Conservation (phyloP, 208 protist species). For the Leishmania arabica region DNA sequence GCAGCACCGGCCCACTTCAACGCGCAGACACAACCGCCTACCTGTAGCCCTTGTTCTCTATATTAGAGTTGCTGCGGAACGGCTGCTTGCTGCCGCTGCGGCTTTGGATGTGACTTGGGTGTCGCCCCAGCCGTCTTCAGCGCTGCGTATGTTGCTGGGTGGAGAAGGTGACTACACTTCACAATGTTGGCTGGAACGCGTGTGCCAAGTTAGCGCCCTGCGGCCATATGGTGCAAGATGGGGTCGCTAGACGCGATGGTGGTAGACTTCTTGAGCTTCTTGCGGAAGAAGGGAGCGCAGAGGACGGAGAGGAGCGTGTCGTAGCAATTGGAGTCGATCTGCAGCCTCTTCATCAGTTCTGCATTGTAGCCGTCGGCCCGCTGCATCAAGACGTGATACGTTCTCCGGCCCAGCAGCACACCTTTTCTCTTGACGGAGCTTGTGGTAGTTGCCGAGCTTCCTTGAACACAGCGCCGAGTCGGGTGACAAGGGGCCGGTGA, state of each 20-base stretch:
- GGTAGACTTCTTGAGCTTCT: neutral
- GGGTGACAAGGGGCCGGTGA: neutral
- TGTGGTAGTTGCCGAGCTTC: constrained; percentile 20
- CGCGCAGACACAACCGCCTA: neutral
- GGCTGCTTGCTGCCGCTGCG: neutral
- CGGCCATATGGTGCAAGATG: constrained; percentile 1
- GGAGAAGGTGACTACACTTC: constrained; percentile 8
- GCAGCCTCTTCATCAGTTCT: constrained; percentile 16
- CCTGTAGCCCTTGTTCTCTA: neutral
- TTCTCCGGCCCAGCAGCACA: constrained; percentile 7
- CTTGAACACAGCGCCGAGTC: constrained; percentile 14
- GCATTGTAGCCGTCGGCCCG: constrained; percentile 32
- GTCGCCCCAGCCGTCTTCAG: neutral
- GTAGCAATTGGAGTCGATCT: constrained; percentile 8
- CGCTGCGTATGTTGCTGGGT: neutral
- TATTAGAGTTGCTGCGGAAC: neutral
- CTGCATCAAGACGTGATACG: constrained; percentile 23
- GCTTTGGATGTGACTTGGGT: neutral
- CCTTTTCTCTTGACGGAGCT: constrained; percentile 18
- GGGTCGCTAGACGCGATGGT: constrained; percentile 10
- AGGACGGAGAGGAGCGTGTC: constrained; percentile 29
- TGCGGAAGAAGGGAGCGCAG: constrained; percentile 33
- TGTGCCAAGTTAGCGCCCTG: constrained; percentile 3
- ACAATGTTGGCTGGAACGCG: constrained; percentile 8
- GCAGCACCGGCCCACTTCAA: neutral